phyloP scores from a whole-genome alignment of 2,329 filamentous ascomycete species.

The Ophiostoma piceae region DNA sequence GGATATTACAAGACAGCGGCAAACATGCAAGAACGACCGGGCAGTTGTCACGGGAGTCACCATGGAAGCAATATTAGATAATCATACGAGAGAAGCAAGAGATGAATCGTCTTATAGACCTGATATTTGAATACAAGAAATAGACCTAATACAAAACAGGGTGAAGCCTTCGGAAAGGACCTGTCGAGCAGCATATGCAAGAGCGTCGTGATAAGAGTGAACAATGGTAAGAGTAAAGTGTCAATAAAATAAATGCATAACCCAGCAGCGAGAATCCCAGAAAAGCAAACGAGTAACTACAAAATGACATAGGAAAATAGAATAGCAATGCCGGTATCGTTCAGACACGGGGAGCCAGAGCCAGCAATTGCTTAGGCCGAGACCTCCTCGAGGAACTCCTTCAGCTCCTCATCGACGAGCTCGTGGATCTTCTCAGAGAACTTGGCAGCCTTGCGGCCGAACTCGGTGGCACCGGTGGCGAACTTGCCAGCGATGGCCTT shows the following conservation, averaged over 20 bases:
- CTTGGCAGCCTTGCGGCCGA: conserved; percentile 55
- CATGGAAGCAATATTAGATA: neutral
- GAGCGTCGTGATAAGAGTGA: conserved; percentile 12
- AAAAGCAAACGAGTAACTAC: neutral
- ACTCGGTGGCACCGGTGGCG: conserved; percentile 48
- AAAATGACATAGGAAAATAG: conserved; percentile 11
- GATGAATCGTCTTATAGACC: neutral
- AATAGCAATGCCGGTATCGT: neutral
- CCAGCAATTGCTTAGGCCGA: conserved; percentile 31
- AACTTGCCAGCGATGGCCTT: conserved; percentile 54
- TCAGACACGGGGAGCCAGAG: neutral
- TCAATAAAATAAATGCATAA: conserved; percentile 18
- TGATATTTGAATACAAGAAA: conserved; percentile 10
- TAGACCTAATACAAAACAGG: conserved; percentile 21
- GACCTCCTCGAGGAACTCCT: conserved; percentile 54
- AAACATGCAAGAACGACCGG: neutral
- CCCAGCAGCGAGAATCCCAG: conserved; percentile 13
- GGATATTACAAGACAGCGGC: neutral
- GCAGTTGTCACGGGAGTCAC: conserved; percentile 7
- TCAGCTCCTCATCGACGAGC: conserved; percentile 56
- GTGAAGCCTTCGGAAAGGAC: neutral
- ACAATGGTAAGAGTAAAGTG: neutral
- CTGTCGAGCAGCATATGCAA: conserved; percentile 19
- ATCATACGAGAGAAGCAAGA: neutral
- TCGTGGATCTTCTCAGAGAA: conserved; percentile 59